Percentiles rank a stretch among this genome's conserved stretches.
phyloP scores from a whole-genome alignment of 2,329 filamentous ascomycete species.

The Juglanconis juglandina region DNA sequence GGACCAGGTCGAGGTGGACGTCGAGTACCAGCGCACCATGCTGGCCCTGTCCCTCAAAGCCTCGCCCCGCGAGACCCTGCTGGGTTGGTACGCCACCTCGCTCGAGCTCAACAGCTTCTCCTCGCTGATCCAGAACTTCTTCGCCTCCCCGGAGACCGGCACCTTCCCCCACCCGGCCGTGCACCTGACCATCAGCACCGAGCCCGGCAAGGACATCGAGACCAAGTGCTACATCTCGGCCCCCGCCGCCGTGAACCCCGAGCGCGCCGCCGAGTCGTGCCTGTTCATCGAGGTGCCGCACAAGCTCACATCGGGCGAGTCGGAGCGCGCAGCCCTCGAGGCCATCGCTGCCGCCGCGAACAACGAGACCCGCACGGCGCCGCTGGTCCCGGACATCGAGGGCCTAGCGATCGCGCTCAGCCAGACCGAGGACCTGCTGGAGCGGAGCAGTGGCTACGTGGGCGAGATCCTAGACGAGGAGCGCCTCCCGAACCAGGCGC shows the following conservation, averaged over 20 bases:
- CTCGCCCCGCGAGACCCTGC: slow-evolving; percentile 86
- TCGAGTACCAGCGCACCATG: slow-evolving; percentile 99
- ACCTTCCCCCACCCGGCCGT: slow-evolving; percentile 97
- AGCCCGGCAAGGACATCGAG: slow-evolving; percentile 83
- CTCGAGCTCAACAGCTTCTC: slow-evolving; percentile 97
- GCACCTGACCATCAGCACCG: slow-evolving; percentile 90
- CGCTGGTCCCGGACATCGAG: slow-evolving; percentile 84
- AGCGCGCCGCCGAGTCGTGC: slow-evolving; percentile 92
- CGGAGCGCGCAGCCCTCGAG: slow-evolving; percentile 66
- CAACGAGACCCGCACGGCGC: slow-evolving; percentile 67
- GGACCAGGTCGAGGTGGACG: slow-evolving; percentile 98
- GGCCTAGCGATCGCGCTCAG: slow-evolving; percentile 80
- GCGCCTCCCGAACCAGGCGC: slow-evolving; percentile 79
- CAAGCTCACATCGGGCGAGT: slow-evolving; percentile 77
- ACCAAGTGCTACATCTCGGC: slow-evolving; percentile 93
- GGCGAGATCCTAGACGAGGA: slow-evolving; percentile 93
- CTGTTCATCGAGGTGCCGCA: slow-evolving; percentile 97
- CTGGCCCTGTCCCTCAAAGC: slow-evolving; percentile 90
- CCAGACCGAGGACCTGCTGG: slow-evolving; percentile 83
- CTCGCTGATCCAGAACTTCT: slow-evolving; percentile 99
- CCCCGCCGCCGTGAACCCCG: slow-evolving; percentile 89
- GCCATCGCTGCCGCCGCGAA: slow-evolving; percentile 80
- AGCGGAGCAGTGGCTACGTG: slow-evolving; percentile 88
- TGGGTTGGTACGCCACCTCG: slow-evolving; percentile 98
- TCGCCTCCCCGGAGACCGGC: slow-evolving; percentile 92